A percentile compares a stretch with the other conserved stretches of the same genome.
Evolutionary conservation across 164 flowering plant species (phyloP).

Genomic region (Dillenia suffruticosa): DNA sequence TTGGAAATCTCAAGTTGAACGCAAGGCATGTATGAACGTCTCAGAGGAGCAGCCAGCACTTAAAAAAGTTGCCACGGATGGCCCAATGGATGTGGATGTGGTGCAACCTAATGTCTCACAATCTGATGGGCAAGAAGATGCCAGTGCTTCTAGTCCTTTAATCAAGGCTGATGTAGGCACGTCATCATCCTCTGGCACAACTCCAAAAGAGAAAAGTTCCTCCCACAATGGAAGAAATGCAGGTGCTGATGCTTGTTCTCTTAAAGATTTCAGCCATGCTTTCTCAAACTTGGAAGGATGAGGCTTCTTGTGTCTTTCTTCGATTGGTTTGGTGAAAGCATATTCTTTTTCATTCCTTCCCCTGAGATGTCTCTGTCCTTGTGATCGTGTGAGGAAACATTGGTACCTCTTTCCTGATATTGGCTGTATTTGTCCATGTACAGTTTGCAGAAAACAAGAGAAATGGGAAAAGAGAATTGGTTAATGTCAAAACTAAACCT

Average conservation of each 20-base stretch:
- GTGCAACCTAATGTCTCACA: slow-evolving; percentile 39
- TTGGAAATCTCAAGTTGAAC: slow-evolving; percentile 40
- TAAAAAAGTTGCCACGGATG: slow-evolving; percentile 53
- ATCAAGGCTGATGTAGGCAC: slow-evolving; percentile 32
- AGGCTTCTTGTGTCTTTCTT: slow-evolving; percentile 50
- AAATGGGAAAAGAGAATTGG: no score
- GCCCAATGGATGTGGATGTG: slow-evolving; percentile 23
- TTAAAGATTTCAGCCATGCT: slow-evolving; percentile 38
- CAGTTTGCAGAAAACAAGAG: no score
- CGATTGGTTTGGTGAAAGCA: slow-evolving; percentile 41
- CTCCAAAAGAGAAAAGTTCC: slow-evolving; percentile 27
- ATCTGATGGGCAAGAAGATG: slow-evolving; percentile 33
- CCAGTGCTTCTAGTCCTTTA: slow-evolving; percentile 39
- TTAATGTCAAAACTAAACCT: no score
- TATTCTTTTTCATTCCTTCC: slow-evolving; percentile 38
- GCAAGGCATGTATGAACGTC: slow-evolving; percentile 53
- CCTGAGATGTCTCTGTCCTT: slow-evolving; percentile 45
- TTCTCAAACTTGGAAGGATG: slow-evolving; percentile 64
- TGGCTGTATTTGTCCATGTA: no score
- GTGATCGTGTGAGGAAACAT: slow-evolving; percentile 4
- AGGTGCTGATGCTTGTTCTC: slow-evolving; percentile 19
- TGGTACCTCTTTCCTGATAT: no score
- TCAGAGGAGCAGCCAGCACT: slow-evolving; percentile 62
- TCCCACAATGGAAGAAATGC: slow-evolving; percentile 36
- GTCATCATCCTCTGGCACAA: slow-evolving; percentile 33